Conservation (phyloP, 1,284 basidiomycete genomes). For the Leccinum griseonigrum region DNA sequence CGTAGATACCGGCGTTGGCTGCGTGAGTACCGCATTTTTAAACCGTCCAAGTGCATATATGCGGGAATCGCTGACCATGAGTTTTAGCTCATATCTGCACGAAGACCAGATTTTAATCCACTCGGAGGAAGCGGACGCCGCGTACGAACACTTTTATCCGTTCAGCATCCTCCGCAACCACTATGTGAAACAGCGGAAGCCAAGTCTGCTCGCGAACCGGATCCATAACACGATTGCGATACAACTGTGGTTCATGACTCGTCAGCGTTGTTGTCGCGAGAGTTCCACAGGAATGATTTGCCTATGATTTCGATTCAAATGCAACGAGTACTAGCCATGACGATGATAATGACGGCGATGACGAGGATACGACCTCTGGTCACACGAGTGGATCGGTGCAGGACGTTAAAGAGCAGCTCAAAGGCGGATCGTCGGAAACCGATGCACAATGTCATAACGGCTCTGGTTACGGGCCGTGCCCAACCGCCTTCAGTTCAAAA, state of each 20-base stretch:
- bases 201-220: slow-evolving; percentile 17
- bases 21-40: slow-evolving; percentile 45
- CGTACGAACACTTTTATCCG: slow-evolving; percentile 35
- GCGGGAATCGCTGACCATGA: slow-evolving; percentile 8
- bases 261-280: neutral
- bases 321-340: too few relatives aligned
- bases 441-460: neutral
- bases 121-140: slow-evolving; percentile 44
- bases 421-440: slow-evolving; percentile 6
- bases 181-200: slow-evolving; percentile 24
- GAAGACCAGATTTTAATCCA: slow-evolving; percentile 66
- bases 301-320: slow-evolving; percentile 28
- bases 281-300: slow-evolving; percentile 20
- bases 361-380: neutral
- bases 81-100: slow-evolving; percentile 51
- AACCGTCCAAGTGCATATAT: slow-evolving; percentile 2
- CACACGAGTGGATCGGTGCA: neutral
- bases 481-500: too few relatives aligned
- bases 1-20: slow-evolving; percentile 68
- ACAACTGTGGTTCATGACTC: slow-evolving; percentile 1
- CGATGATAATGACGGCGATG: neutral
- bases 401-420: slow-evolving; percentile 2
- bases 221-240: slow-evolving; percentile 9
- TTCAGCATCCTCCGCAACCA: slow-evolving; percentile 26
- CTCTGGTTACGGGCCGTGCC: slow-evolving; percentile 12